These are phyloP conservation scores for Hanseniaspora sp. DNA, from an alignment of 1,139 yeast species.

Conservation along the genomic window DNA sequence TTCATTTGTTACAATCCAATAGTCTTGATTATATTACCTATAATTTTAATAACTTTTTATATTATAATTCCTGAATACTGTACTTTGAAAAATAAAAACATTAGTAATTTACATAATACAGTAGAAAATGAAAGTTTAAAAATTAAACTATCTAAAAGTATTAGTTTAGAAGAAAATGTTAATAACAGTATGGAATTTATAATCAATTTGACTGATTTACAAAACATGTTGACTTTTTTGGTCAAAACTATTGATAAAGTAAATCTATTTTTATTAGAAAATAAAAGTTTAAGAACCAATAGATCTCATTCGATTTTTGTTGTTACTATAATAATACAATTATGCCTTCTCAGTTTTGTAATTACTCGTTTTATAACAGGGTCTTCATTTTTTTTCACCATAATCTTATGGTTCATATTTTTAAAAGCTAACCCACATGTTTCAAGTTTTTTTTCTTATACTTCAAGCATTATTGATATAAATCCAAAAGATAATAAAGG, in stretches of 20 bases:
- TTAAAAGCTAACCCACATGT: neutral
- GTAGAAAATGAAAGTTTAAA: slow-evolving; percentile 16
- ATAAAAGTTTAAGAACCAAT: slow-evolving; percentile 67
- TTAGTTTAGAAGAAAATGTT: slow-evolving; percentile 19
- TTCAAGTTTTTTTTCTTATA: no score
- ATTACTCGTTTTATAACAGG: neutral
- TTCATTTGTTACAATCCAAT: slow-evolving; percentile 61
- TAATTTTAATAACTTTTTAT: slow-evolving; percentile 42
- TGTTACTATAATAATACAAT: neutral
- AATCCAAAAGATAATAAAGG: neutral
- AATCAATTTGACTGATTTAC: slow-evolving; percentile 36
- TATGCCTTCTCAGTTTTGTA: neutral
- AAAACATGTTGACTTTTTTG: slow-evolving; percentile 47
- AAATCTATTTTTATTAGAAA: slow-evolving; percentile 48
- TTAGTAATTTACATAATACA: no score
- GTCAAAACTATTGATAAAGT: slow-evolving; percentile 42
- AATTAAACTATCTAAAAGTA: slow-evolving; percentile 17
- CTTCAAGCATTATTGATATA: neutral
- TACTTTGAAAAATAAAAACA: no score
- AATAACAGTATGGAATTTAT: slow-evolving; percentile 32
- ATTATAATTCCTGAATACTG: no score
- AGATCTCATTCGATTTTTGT: neutral
- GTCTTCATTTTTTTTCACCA: neutral
- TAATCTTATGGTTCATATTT: neutral
- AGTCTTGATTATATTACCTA: slow-evolving; percentile 53